Percentiles rank a stretch among this genome's conserved stretches.
Evolutionary conservation across 2,329 filamentous ascomycete species (phyloP).

Genomic region (Monosporascus sp.): DNA sequence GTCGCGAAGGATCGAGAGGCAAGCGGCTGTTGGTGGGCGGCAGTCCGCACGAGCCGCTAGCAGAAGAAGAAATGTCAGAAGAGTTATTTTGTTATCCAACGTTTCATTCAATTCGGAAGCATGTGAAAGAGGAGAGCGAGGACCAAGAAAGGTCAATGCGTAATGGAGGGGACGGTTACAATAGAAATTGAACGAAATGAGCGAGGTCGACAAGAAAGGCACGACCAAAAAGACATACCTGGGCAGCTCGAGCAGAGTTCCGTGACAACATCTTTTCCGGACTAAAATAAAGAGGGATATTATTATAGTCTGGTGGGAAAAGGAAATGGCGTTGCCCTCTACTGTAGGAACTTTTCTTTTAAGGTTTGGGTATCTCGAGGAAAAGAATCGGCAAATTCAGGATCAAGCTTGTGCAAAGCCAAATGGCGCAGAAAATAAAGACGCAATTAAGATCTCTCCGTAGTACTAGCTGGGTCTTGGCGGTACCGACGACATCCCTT

Average conservation of each 20-base stretch:
- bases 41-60: constrained; percentile 48
- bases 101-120: constrained; percentile 5
- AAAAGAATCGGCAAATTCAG: constrained; percentile 1
- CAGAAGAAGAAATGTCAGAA: constrained; percentile 1
- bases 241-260: constrained; percentile 49
- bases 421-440: constrained; percentile 6
- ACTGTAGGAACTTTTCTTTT: not conserved
- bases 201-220: not conserved
- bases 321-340: not conserved
- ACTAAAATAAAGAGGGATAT: not conserved
- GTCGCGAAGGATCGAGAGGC: constrained; percentile 64
- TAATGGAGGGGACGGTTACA: not conserved
- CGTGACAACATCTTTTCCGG: constrained; percentile 50
- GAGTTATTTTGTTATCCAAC: constrained; percentile 18
- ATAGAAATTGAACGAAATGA: not conserved
- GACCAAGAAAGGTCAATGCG: constrained; percentile 9
- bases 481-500: not conserved
- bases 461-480: not conserved
- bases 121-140: constrained; percentile 14
- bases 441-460: not conserved
- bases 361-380: not conserved
- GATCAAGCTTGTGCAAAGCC: not conserved
- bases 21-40: constrained; percentile 39
- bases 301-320: not conserved
- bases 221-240: constrained; percentile 40